These are phyloP conservation scores for Sporothrix schenckii DNA, from an alignment of 2,329 filamentous ascomycete species.

Conservation along the genomic window DNA sequence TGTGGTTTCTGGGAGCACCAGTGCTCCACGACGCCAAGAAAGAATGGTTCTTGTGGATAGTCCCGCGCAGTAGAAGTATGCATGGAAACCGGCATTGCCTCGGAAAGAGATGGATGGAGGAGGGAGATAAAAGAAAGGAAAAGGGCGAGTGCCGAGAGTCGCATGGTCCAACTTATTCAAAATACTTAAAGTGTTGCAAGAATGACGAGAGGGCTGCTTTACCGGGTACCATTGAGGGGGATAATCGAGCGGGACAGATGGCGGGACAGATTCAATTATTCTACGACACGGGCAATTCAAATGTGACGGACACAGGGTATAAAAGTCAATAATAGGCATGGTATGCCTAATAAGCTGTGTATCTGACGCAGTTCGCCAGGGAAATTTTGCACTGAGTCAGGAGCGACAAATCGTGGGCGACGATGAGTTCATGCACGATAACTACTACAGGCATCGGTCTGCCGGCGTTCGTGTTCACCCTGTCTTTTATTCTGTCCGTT, in stretches of 20 bases:
- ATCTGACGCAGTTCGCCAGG: neutral
- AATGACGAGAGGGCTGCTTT: neutral
- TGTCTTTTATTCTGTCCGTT: neutral
- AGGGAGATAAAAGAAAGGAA: neutral
- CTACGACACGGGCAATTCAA: neutral
- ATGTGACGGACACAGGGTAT: neutral
- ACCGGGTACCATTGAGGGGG: slow-evolving; percentile 6
- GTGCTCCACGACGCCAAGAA: neutral
- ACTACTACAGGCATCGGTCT: neutral
- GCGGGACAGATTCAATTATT: neutral
- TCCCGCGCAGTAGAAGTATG: slow-evolving; percentile 2
- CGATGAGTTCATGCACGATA: neutral
- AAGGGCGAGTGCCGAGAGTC: neutral
- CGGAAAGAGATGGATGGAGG: neutral
- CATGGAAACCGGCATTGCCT: slow-evolving; percentile 19
- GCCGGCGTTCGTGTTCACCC: neutral
- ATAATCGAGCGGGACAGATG: neutral
- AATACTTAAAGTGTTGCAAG: neutral
- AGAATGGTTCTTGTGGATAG: neutral
- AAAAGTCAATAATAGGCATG: neutral
- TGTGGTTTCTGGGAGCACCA: neutral
- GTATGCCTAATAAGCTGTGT: neutral
- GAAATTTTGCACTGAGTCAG: neutral
- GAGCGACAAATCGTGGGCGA: neutral
- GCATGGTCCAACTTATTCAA: neutral